Base-by-base conservation (phyloP, 495 filamentous ascomycete species). In the Aspergillus avenaceus region DNA sequence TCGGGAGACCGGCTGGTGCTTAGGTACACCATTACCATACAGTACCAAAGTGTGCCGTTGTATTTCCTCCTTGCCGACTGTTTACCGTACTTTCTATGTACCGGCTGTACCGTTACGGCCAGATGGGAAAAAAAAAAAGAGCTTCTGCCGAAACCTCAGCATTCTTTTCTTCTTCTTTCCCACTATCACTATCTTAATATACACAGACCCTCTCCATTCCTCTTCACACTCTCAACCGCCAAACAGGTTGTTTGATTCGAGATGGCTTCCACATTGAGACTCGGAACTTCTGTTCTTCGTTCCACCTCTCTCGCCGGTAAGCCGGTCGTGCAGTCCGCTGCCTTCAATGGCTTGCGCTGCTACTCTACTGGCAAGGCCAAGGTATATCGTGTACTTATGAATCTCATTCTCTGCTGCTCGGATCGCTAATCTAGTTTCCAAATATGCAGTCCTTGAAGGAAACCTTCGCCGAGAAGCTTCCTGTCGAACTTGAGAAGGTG, bases 401-500 rank as follows among this genome's bases (percentile, higher is more conserved):
- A 22, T 19, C 3, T 3, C 18, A 24, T 12, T 21, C 8, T 26
- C 16, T 13, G 5, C 27, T 26, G 25, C n/a, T 5, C 26, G n/a
- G 36, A 9, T 31, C n/a, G 26, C 28, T 31, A 11, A 16, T n/a
- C 1, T 26, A 11, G 19, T 7, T 22, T 16, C 22, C 22, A 4
- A 47, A 22, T 47, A 18, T 50, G 29, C 61, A 98, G 95, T 90
- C 91, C 54, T 77, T 99, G 66, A 99, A 99, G 79, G 93, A 99
- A 63, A 91, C 89, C 68, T 99, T 99, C 70, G 91, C 92, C 64
- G 93, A 91, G 69, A 84, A 89, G 64, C 81, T 98, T 45, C 93
- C 93, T 53, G 87, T 82, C 65, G 91, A 97, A 81, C 86, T 96
- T 71, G 95, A 99, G 75, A 87, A 97, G 83, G 91, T 99, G 75